These are phyloP conservation scores for Penicillium thymicola DNA, from an alignment of 2,329 filamentous ascomycete species.

Conservation along the genomic window DNA sequence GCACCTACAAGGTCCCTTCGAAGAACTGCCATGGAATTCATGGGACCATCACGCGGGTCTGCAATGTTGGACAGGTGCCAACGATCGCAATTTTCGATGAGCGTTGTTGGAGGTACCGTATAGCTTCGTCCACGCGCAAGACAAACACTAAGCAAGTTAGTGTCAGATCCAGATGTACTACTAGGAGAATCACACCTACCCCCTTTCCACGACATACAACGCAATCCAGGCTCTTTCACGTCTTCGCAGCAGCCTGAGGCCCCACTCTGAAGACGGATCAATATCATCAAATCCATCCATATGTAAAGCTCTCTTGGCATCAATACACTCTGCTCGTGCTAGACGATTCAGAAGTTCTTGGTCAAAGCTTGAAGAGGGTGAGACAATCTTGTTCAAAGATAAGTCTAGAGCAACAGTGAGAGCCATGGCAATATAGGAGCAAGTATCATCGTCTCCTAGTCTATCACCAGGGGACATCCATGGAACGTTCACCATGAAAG, in stretches of 20 bases:
- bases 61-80: conserved; percentile 65
- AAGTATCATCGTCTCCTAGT: conserved; percentile 64
- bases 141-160: conserved; percentile 52
- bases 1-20: conserved; percentile 60
- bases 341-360: conserved; percentile 48
- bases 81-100: conserved; percentile 64
- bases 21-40: conserved; percentile 68
- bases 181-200: conserved; percentile 37
- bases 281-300: conserved; percentile 67
- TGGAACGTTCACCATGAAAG: conserved; percentile 72
- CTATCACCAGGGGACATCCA: conserved; percentile 60
- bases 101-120: conserved; percentile 63
- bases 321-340: conserved; percentile 66
- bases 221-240: conserved; percentile 69
- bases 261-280: conserved; percentile 59
- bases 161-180: not conserved
- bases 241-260: conserved; percentile 59
- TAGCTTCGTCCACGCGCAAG: conserved; percentile 67
- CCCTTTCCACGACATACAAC: conserved; percentile 68
- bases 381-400: conserved; percentile 66
- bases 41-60: conserved; percentile 66
- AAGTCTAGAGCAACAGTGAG: conserved; percentile 67
- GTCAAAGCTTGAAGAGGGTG: conserved; percentile 52
- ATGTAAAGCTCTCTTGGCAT: conserved; percentile 60
- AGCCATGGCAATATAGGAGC: conserved; percentile 67